Conservation (phyloP, 2,329 filamentous ascomycete species). For the Hansfordia pulvinata region DNA sequence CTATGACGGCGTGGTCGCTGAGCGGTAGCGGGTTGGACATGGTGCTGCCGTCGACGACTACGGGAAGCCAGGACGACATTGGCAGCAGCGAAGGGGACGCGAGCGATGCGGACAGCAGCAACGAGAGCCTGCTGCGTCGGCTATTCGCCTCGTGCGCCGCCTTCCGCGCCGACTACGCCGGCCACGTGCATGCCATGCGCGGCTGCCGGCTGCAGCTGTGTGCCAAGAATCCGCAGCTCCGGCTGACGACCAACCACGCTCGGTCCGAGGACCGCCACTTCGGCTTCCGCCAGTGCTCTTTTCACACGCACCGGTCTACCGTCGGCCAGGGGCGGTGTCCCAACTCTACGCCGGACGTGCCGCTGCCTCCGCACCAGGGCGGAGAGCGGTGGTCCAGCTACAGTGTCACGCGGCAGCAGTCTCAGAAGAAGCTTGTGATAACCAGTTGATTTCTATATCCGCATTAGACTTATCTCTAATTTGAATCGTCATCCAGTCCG, state of each 20-base stretch:
- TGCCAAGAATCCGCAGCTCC: slow-evolving; percentile 47
- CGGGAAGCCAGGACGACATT: too few relatives aligned
- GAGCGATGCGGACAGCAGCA: too few relatives aligned
- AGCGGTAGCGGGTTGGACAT: slow-evolving; percentile 17
- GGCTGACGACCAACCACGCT: slow-evolving; percentile 40
- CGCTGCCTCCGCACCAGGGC: slow-evolving; percentile 6
- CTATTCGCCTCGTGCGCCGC: slow-evolving; percentile 30
- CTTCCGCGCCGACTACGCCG: slow-evolving; percentile 34
- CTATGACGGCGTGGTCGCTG: slow-evolving; percentile 45
- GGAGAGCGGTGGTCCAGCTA: too few relatives aligned
- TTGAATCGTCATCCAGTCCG: too few relatives aligned
- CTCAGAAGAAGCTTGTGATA: too few relatives aligned
- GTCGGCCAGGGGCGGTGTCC: slow-evolving; percentile 42
- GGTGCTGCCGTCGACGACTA: slow-evolving; percentile 14
- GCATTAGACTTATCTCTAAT: too few relatives aligned
- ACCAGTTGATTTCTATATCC: too few relatives aligned
- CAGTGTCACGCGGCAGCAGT: too few relatives aligned
- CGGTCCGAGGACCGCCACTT: slow-evolving; percentile 42
- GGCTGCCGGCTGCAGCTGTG: slow-evolving; percentile 34
- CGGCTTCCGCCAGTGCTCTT: slow-evolving; percentile 47
- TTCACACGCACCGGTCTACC: slow-evolving; percentile 41
- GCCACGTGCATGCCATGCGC: slow-evolving; percentile 37
- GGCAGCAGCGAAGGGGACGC: slow-evolving; percentile 9
- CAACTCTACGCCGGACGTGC: slow-evolving; percentile 15
- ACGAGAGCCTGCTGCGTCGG: too few relatives aligned